Base-by-base conservation (phyloP, 2,329 filamentous ascomycete species). In the Arthrinium puccinioides region DNA sequence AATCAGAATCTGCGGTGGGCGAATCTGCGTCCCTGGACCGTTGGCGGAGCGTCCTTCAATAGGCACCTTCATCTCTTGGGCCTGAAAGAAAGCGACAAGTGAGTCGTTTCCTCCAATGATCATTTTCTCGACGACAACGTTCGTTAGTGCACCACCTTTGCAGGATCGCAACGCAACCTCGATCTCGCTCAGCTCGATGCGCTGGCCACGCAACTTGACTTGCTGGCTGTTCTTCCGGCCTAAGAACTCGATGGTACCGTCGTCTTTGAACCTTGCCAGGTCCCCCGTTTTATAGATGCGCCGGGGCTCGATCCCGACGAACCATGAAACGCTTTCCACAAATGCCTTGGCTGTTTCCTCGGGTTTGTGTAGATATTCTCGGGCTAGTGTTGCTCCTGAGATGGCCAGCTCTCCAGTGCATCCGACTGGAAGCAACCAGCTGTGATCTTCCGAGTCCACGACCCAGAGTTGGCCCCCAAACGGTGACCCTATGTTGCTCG, bases 161-260 rank as follows among this genome's bases (percentile, higher is more conserved):
- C n/a, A n/a, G n/a, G 19, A 32, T 4, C 34, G 26, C 9, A 43
- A 20, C 9, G 38, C 32, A 8, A 40, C 30, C 23, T 62, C 70
- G 33, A 64, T 64, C 49, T 64, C 67, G 13, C 59, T 64, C 37
- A 66, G 52, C 53, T 64, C 73, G 40, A 69, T 56, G 41, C 67
- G 46, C 35, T 60, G 69, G 31, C 74, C 74, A 23, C 64, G 60
- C 9, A 74, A 50, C 46, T 74, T 74, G 25, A 72, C 57, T 47
- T 72, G 69, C 2, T 60, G 60, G n/a, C n/a, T n/a, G 46, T 73
- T 69, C 37, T 65, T 66, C 30, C 70, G 60, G 29, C 67, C 67
- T 30, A 67, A 37, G 36, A 54, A 57, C 4, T 53, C 32, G n/a
- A 63, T 45, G 29, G 26, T 43, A 7, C 56, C 53, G 30, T 60